These are phyloP conservation scores for Umbelopsis ramanniana DNA, from an alignment of 192 early-diverging fungal genomes.

Conservation along the genomic window DNA sequence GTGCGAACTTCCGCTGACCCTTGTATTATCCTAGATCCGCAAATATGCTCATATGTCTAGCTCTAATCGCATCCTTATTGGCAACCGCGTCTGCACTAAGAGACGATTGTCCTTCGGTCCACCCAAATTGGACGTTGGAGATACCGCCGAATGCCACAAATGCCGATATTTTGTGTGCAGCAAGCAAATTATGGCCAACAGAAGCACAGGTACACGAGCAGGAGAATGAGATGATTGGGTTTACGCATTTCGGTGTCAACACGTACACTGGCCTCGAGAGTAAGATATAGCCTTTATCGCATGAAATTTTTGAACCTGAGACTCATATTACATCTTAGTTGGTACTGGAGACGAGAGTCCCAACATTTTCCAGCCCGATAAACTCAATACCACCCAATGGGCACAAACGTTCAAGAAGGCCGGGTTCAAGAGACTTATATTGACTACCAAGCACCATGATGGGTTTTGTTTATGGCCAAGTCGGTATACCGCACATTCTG, in stretches of 20 bases:
- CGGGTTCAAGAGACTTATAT: slow-evolving; percentile 3
- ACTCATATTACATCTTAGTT: background rate
- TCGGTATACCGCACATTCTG: background rate
- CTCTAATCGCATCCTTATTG: background rate
- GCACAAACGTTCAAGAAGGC: slow-evolving; percentile 14
- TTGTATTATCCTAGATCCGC: background rate
- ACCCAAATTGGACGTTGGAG: slow-evolving; percentile 13
- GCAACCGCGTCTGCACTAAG: background rate
- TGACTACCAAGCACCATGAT: slow-evolving; percentile 19
- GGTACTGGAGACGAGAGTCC: slow-evolving; percentile 13
- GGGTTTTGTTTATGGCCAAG: slow-evolving; percentile 19
- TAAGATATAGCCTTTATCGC: background rate
- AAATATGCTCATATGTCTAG: background rate
- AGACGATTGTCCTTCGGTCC: background rate
- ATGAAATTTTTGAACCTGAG: background rate
- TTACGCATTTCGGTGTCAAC: slow-evolving; percentile 5
- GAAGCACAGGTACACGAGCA: slow-evolving; percentile 3
- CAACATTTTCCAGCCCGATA: background rate
- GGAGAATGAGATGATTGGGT: slow-evolving; percentile 20
- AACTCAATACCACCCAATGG: slow-evolving; percentile 18
- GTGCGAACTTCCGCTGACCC: background rate
- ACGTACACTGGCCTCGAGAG: slow-evolving; percentile 4
- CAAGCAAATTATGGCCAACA: slow-evolving; percentile 4
- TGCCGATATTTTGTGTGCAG: background rate
- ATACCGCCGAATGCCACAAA: background rate